Conservation (phyloP, 2,329 filamentous ascomycete species). For the Hymenotorrendiella dingleyae region DNA sequence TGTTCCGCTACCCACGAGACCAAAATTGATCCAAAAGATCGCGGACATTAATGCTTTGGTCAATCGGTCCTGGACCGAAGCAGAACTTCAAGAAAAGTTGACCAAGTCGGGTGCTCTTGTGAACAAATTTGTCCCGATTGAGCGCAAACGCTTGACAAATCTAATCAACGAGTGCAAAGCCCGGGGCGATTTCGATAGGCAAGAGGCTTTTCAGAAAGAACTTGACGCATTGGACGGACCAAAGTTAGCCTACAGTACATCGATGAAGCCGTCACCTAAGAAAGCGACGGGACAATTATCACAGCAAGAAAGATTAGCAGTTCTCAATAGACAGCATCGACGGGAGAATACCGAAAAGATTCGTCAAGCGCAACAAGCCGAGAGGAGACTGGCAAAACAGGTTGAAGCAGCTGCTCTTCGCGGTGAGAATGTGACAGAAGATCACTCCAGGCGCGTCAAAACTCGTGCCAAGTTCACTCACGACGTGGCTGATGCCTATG, state of each 20-base stretch:
- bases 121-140: conserved; percentile 58
- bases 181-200: conserved; percentile 54
- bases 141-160: conserved; percentile 61
- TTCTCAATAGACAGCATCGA: conserved; percentile 80
- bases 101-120: conserved; percentile 63
- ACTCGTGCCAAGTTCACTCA: conserved; percentile 64
- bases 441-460: conserved; percentile 56
- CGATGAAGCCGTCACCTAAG: conserved; percentile 49
- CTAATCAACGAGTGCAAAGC: conserved; percentile 61
- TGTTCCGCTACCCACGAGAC: conserved; percentile 67
- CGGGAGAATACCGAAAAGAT: conserved; percentile 81
- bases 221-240: conserved; percentile 59
- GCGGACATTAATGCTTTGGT: conserved; percentile 75
- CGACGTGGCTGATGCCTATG: conserved; percentile 47
- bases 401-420: conserved; percentile 56
- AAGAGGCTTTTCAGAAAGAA: conserved; percentile 50
- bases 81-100: conserved; percentile 75
- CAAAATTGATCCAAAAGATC: conserved; percentile 64
- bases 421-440: conserved; percentile 55
- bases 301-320: conserved; percentile 77
- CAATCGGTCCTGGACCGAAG: conserved; percentile 74
- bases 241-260: conserved; percentile 69
- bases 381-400: conserved; percentile 59
- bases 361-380: conserved; percentile 82
- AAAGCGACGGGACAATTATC: conserved; percentile 45